Evolutionary conservation across 2,329 filamentous ascomycete genomes (phyloP), one percentile per base, ranked within the genome.

Genomic region (Coniochaeta sp.): DNA sequence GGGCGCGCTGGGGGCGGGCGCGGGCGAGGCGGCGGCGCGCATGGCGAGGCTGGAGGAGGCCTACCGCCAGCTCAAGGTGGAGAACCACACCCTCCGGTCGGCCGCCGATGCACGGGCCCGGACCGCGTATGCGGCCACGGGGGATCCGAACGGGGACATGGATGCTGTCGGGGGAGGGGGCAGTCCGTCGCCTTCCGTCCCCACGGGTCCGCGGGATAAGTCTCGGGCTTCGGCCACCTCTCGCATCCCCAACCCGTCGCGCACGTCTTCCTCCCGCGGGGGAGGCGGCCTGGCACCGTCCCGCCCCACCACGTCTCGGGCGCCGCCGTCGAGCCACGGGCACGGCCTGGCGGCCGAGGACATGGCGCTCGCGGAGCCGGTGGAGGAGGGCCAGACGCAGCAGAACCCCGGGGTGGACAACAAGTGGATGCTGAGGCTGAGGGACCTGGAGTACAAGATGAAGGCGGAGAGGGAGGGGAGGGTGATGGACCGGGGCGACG

Each of bases 391-490:
- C 26, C 56, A 43, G 3, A 62, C 59, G 22, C 55, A 58, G 36
- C 50, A 60, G 26, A 55, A 62, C 7, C 52, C 36, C 12, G 57
- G 38, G 40, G 63, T 66, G 40, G 89, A 93, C 66, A 88, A 90
- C 65, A 85, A 89, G 66, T 96, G 91, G 91, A 86, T 96, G 64
- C 84, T 96, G 64, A 80, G 95, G 7, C 79, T 98, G 36, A 86
- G 91, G 61, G 93, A 98, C 70, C 78, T 98, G 66, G 95, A 99
- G 78, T 83, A 88, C 65, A 86, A 96, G 67, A 79, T 99, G 19
- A 96, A 96, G 73, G 87, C 90, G 54, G 95, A 99, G 76, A 80
- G 95, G 16, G 95, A 98, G 73, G 92, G 88, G 1, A 79, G 95
- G 52, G 79, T 96, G 59, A 79, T 96, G 61, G 95, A 99, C 74